Conservation (phyloP, 768 basidiomycete species). For the Suillus placidus region DNA sequence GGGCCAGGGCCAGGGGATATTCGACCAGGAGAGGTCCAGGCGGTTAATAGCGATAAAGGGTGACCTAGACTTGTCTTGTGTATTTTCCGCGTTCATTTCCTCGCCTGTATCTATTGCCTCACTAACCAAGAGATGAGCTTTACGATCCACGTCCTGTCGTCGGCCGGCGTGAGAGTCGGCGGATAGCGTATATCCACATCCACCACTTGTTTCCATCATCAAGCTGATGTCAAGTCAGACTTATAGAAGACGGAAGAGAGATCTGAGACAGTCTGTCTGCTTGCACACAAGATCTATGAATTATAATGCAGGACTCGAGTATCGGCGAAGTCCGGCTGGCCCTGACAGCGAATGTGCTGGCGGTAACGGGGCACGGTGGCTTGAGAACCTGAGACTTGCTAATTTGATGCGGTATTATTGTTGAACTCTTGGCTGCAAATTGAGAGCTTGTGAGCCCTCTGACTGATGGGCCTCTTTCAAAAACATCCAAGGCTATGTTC, state of each 20-base stretch:
- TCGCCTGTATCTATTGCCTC: not conserved
- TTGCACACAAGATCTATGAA: not conserved
- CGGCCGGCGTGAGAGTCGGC: not conserved
- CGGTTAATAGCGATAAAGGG: slow-evolving; percentile 11
- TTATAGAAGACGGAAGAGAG: not conserved
- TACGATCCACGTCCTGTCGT: not conserved
- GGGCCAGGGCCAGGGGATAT: slow-evolving; percentile 17
- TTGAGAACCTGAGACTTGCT: not conserved
- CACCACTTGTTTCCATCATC: not conserved
- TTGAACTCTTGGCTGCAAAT: not conserved
- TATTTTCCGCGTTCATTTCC: not conserved
- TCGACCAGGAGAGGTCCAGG: slow-evolving; percentile 17
- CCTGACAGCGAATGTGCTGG: not conserved
- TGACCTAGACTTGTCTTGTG: not conserved
- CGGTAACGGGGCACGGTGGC: not conserved
- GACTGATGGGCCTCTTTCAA: not conserved
- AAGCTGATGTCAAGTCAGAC: not conserved
- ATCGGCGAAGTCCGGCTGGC: not conserved
- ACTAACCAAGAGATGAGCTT: not conserved
- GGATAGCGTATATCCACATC: not conserved
- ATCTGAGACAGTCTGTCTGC: not conserved
- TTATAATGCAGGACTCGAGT: not conserved
- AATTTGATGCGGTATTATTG: not conserved
- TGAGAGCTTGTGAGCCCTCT: not conserved
- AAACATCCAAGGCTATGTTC: not conserved